Conservation (phyloP, 257 asterid genomes). For the Cynanchum wilfordii region DNA sequence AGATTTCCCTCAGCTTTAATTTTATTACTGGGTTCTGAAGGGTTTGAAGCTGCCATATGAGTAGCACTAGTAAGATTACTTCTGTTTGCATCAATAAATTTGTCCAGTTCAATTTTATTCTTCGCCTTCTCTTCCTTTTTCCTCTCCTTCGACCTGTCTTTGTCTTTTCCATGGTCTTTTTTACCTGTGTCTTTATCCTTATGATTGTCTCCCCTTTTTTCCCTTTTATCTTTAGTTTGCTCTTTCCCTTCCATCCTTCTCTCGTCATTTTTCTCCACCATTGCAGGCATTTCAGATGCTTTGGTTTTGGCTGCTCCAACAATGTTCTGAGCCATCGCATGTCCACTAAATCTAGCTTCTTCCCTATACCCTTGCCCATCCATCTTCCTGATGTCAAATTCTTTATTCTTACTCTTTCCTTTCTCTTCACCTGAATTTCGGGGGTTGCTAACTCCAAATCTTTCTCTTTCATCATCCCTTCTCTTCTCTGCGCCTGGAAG, state of each 20-base stretch:
- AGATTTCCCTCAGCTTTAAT: constrained; percentile 33
- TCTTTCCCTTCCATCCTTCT: constrained; percentile 36
- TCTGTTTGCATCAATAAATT: constrained; percentile 23
- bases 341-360: constrained; percentile 27
- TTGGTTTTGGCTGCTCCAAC: constrained; percentile 22
- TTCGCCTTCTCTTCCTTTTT: constrained; percentile 27
- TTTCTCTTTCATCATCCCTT: constrained; percentile 26
- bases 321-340: constrained; percentile 27
- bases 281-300: constrained; percentile 33
- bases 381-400: constrained; percentile 33
- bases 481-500: constrained; percentile 25
- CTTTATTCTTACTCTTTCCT: constrained; percentile 31
- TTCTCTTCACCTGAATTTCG: constrained; percentile 36
- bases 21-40: constrained; percentile 29
- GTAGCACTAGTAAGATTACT: constrained; percentile 26
- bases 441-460: constrained; percentile 27
- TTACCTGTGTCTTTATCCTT: constrained; percentile 39
- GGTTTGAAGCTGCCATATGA: constrained; percentile 19
- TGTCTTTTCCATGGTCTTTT: constrained; percentile 39
- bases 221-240: constrained; percentile 32
- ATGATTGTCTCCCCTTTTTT: constrained; percentile 33
- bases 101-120: constrained; percentile 32
- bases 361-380: constrained; percentile 28
- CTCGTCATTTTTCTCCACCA: constrained; percentile 34
- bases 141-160: constrained; percentile 26